Conservation (phyloP, 164 flowering plant genomes). For the Berberis vulgaris region DNA sequence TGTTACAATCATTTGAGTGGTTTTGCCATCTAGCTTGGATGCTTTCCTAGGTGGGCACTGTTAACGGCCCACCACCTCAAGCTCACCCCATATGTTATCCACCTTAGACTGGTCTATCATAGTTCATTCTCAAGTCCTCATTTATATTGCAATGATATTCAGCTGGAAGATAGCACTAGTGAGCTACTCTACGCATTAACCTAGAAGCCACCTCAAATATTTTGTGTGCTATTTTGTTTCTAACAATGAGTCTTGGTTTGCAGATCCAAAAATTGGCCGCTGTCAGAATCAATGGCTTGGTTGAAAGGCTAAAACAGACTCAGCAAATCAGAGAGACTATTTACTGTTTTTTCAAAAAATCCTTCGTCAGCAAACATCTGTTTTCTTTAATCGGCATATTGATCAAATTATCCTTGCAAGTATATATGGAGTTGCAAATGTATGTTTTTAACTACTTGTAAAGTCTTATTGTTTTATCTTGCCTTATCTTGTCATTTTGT, state of each 20-base stretch:
- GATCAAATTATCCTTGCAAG: slow-evolving; percentile 94
- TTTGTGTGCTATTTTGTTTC: slow-evolving; percentile 2
- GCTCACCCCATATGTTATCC: too few relatives aligned
- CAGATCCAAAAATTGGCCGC: slow-evolving; percentile 90
- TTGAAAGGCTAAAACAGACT: slow-evolving; percentile 77
- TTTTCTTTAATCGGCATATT: slow-evolving; percentile 85
- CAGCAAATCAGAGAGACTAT: slow-evolving; percentile 75
- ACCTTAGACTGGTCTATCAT: too few relatives aligned
- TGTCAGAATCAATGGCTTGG: slow-evolving; percentile 92
- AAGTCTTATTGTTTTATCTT: background rate
- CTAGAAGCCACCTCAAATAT: background rate
- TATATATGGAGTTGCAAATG: slow-evolving; percentile 95
- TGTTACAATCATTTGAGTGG: too few relatives aligned
- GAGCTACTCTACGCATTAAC: too few relatives aligned
- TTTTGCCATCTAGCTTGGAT: too few relatives aligned
- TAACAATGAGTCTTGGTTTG: slow-evolving; percentile 1
- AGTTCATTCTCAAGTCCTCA: too few relatives aligned
- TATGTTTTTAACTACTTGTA: slow-evolving; percentile 17
- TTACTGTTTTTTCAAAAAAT: slow-evolving; percentile 76
- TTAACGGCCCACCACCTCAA: too few relatives aligned
- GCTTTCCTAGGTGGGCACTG: too few relatives aligned
- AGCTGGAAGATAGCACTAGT: too few relatives aligned
- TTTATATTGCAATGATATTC: too few relatives aligned
- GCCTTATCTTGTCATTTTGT: background rate
- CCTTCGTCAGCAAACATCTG: slow-evolving; percentile 56